Percentiles rank a stretch among this genome's conserved stretches.
phyloP scores from a whole-genome alignment of 352 stramenopile species.

The Phytopythium aichiense region DNA sequence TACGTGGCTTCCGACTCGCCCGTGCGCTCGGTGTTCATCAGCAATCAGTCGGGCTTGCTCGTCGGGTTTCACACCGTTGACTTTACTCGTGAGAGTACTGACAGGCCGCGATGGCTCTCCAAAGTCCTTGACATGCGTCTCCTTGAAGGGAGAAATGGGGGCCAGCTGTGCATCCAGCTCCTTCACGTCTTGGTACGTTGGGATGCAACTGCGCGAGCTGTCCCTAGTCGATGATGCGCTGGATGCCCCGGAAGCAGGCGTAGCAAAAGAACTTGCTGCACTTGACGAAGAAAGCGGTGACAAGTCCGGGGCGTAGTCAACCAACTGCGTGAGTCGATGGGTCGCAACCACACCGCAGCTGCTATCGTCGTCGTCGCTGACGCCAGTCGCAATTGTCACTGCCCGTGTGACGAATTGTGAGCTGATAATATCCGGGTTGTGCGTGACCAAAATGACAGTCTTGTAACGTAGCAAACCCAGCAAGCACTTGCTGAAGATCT shows the following conservation, averaged over 20 bases:
- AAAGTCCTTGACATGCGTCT: constrained; percentile 3
- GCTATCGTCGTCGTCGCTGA: background rate
- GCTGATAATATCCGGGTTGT: constrained; percentile 45
- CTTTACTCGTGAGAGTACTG: background rate
- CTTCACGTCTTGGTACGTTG: constrained; percentile 7
- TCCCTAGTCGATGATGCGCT: background rate
- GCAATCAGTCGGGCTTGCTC: constrained; percentile 24
- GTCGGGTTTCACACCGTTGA: constrained; percentile 6
- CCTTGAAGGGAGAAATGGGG: constrained; percentile 18
- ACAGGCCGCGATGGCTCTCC: constrained; percentile 5
- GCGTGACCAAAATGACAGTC: constrained; percentile 53
- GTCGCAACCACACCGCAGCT: constrained; percentile 15
- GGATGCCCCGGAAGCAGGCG: background rate
- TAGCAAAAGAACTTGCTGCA: constrained; percentile 8
- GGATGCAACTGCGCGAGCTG: background rate
- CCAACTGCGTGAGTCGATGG: constrained; percentile 5
- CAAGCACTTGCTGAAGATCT: constrained; percentile 76
- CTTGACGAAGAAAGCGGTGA: constrained; percentile 14
- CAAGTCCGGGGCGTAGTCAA: constrained; percentile 4
- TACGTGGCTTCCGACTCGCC: constrained; percentile 26
- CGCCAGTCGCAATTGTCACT: constrained; percentile 22
- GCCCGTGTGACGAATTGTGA: constrained; percentile 21
- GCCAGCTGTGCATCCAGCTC: constrained; percentile 22
- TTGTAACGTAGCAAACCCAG: constrained; percentile 41
- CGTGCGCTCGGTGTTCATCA: constrained; percentile 24